Conservation (phyloP, 73 alveolate species). For the Tetrahymena elliotti region DNA sequence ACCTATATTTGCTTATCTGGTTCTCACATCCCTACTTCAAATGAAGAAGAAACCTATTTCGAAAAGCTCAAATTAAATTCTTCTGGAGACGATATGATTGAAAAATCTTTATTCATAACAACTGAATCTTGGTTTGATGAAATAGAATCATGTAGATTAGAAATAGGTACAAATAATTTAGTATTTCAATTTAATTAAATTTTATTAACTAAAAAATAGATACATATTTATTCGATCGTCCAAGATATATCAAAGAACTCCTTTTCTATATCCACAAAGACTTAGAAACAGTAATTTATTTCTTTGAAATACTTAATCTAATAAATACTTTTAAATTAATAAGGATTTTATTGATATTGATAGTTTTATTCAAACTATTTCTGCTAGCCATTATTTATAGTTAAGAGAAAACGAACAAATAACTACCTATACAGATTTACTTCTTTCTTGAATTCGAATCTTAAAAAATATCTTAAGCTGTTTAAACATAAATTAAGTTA, state of each 20-base stretch:
- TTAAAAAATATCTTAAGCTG: not conserved
- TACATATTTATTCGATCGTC: slow-evolving; percentile 39
- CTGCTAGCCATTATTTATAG: not conserved
- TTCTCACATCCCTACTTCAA: not conserved
- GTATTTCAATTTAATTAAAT: too few relatives aligned
- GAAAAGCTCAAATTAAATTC: not conserved
- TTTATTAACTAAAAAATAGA: not conserved
- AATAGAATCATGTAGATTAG: not conserved
- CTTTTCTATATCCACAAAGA: slow-evolving; percentile 35
- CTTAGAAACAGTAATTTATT: not conserved
- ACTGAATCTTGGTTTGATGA: not conserved
- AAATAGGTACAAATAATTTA: not conserved
- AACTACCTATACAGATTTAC: not conserved
- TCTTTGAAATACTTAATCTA: not conserved
- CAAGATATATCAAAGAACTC: slow-evolving; percentile 22
- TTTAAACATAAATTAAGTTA: not conserved
- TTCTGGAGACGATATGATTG: not conserved
- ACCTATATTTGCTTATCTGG: not conserved
- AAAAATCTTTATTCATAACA: not conserved
- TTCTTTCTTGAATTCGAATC: not conserved
- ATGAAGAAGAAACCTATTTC: not conserved
- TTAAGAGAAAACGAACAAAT: not conserved
- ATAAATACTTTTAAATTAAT: not conserved
- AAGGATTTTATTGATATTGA: not conserved
- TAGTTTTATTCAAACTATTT: not conserved